Conservation (phyloP, 75 land plant species). For the Pinus tabuliformis region DNA sequence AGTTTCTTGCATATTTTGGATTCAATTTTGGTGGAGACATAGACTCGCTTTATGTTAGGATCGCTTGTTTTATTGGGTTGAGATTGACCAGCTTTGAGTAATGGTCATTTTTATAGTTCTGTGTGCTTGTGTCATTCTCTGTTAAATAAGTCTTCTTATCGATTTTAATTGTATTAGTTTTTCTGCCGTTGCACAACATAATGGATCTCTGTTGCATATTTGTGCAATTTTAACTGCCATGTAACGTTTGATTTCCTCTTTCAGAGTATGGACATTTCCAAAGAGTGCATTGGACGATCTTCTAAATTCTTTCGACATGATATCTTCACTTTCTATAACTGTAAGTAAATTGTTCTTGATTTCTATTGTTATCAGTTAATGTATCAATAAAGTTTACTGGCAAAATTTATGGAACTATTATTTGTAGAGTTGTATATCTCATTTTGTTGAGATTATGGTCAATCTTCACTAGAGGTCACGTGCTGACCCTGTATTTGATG, state of each 20-base stretch:
- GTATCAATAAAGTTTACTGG: too few species aligned
- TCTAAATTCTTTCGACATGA: slow-evolving; percentile 15
- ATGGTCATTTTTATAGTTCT: background rate
- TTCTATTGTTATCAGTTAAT: background rate
- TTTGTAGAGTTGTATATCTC: background rate
- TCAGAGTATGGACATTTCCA: slow-evolving; percentile 40
- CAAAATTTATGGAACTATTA: background rate
- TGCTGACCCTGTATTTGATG: too few species aligned
- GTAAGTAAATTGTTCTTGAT: slow-evolving; percentile 14
- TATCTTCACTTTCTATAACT: slow-evolving; percentile 20
- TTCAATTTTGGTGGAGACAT: background rate
- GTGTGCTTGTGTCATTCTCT: background rate
- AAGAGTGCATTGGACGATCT: slow-evolving; percentile 22
- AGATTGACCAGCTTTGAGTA: background rate
- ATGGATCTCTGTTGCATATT: background rate
- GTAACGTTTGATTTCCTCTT: background rate
- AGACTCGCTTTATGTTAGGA: background rate
- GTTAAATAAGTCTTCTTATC: background rate
- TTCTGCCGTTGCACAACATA: background rate
- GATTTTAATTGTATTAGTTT: background rate
- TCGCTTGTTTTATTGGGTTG: background rate
- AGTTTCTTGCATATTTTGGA: background rate
- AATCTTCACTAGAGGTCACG: too few species aligned
- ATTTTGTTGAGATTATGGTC: too few species aligned
- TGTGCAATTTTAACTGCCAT: background rate